Conservation (phyloP, 805 yeast species). For the Yamadazyma kitorensis region DNA sequence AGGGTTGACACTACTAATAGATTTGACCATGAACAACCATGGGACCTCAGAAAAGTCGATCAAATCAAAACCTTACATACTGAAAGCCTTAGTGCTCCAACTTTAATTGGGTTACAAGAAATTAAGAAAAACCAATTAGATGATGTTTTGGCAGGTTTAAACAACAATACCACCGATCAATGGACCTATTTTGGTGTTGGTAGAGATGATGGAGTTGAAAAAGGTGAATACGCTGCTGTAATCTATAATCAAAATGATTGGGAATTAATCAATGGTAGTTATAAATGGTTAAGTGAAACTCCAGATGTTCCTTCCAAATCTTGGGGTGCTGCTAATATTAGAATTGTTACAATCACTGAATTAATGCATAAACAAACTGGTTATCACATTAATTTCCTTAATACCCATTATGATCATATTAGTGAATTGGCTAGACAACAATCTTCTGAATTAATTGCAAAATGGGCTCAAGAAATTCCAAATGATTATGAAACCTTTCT, state of each 20-base stretch:
- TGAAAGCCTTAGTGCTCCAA: constrained; percentile 14
- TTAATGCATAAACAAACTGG: constrained; percentile 40
- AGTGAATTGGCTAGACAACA: constrained; percentile 44
- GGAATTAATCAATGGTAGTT: constrained; percentile 35
- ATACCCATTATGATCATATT: constrained; percentile 51
- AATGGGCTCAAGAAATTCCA: constrained; percentile 34
- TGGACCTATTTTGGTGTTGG: constrained; percentile 48
- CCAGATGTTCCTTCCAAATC: constrained; percentile 49
- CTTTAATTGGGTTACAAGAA: constrained; percentile 42
- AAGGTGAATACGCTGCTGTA: constrained; percentile 53
- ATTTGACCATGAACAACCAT: constrained; percentile 38
- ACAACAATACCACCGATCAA: constrained; percentile 20
- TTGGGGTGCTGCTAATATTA: constrained; percentile 38
- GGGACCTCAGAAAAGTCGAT: constrained; percentile 42
- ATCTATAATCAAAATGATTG: constrained; percentile 37
- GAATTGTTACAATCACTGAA: constrained; percentile 39
- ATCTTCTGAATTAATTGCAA: constrained; percentile 44
- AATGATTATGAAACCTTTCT: constrained; percentile 38
- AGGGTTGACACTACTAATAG: constrained; percentile 36
- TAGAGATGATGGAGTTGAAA: constrained; percentile 48
- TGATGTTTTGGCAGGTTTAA: constrained; percentile 38
- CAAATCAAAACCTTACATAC: constrained; percentile 22
- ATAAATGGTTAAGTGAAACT: constrained; percentile 53
- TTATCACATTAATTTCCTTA: constrained; percentile 40
- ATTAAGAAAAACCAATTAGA: constrained; percentile 41